These are phyloP conservation scores for Odontarrhena argentea DNA, from an alignment of 345 rosid genomes.

Conservation along the genomic window DNA sequence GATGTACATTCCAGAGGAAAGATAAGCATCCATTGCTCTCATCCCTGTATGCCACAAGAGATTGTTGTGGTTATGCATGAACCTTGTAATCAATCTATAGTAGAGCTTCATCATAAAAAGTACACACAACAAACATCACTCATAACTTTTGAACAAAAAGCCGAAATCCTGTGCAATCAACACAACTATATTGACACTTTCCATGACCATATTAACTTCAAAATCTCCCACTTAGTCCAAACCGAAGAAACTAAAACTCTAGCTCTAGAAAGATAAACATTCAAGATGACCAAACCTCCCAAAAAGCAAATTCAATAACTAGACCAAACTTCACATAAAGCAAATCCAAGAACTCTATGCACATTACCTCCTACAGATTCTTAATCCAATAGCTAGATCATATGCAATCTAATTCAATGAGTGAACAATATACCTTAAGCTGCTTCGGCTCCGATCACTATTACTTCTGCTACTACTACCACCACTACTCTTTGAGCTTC, in stretches of 20 bases:
- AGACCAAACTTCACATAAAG: not conserved
- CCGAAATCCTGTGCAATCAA: slow-evolving; percentile 22
- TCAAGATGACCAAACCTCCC: slow-evolving; percentile 13
- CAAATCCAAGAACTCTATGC: slow-evolving; percentile 6
- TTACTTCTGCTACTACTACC: slow-evolving; percentile 56
- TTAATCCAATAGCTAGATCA: no score
- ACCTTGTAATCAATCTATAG: slow-evolving; percentile 1
- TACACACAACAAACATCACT: slow-evolving; percentile 13
- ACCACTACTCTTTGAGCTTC: slow-evolving; percentile 52
- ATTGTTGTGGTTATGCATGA: slow-evolving; percentile 1
- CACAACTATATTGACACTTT: slow-evolving; percentile 28
- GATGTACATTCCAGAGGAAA: slow-evolving; percentile 45
- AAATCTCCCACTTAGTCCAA: not conserved
- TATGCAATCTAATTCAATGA: no score
- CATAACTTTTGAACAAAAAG: not conserved
- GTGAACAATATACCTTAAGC: slow-evolving; percentile 45
- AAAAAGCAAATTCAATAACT: slow-evolving; percentile 10
- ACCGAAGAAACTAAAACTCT: not conserved
- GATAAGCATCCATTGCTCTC: slow-evolving; percentile 56
- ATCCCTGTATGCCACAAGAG: slow-evolving; percentile 45
- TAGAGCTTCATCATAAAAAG: not conserved
- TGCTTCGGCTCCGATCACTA: slow-evolving; percentile 40
- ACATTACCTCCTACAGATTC: not conserved
- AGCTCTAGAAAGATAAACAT: not conserved
- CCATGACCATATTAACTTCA: slow-evolving; percentile 19